These are phyloP conservation scores for Pyrus hybrid DNA, from an alignment of 331 rosid species.

Conservation along the genomic window DNA sequence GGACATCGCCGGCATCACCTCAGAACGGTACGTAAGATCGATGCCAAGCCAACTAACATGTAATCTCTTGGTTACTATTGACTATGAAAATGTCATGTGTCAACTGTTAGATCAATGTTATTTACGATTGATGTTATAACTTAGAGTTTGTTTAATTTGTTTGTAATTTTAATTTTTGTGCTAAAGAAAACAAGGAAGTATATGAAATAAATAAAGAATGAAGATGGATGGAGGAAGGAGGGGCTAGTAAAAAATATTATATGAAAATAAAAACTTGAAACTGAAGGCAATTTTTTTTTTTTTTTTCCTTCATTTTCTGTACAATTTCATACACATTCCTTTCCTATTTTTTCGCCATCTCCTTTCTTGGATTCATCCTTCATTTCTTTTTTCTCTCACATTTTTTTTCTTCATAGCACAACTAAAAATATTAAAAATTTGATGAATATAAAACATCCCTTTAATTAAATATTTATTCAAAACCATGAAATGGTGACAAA, in stretches of 20 bases:
- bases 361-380: no score
- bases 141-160: background rate
- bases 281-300: background rate
- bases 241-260: no score
- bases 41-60: background rate
- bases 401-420: no score
- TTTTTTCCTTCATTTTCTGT: no score
- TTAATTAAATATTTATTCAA: no score
- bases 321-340: background rate
- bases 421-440: no score
- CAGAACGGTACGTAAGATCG: slow-evolving; percentile 28
- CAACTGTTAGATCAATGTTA: background rate
- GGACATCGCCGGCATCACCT: slow-evolving; percentile 23
- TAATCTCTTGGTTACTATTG: background rate
- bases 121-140: background rate
- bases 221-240: background rate
- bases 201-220: background rate
- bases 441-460: no score
- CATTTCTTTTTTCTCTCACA: no score
- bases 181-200: background rate
- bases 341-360: background rate
- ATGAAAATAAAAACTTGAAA: background rate
- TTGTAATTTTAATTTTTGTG: no score
- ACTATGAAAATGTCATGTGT: background rate
- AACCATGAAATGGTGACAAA: background rate